phyloP scores from a whole-genome alignment of 208 protist species.

The Crithidia sp. region DNA sequence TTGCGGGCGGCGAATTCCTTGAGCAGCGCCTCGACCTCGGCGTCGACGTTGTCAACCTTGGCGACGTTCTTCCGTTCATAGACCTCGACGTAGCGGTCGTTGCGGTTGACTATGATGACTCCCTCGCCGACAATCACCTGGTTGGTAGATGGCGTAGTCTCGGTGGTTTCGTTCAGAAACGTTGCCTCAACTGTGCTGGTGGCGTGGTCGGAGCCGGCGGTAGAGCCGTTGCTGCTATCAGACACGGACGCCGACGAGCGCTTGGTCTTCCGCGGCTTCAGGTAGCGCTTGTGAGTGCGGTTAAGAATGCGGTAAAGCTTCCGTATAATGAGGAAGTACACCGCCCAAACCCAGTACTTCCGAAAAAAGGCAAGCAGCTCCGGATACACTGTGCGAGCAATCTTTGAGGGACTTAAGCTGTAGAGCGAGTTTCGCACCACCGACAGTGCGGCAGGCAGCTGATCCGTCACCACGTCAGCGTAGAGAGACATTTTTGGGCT shows the following conservation, averaged over 20 bases:
- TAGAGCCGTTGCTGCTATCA: conserved; percentile 25
- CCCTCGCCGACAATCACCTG: conserved; percentile 56
- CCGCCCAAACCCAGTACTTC: conserved; percentile 39
- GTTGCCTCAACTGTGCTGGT: conserved; percentile 9
- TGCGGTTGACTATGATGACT: conserved; percentile 65
- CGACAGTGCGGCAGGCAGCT: conserved; percentile 33
- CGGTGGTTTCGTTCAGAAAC: conserved; percentile 16
- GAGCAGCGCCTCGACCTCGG: conserved; percentile 43
- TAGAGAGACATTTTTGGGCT: conserved; percentile 30
- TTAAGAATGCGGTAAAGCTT: conserved; percentile 42
- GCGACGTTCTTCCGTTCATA: conserved; percentile 58
- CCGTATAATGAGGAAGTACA: conserved; percentile 47
- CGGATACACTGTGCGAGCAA: conserved; percentile 21
- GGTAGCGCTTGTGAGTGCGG: conserved; percentile 18
- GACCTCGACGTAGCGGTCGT: conserved; percentile 63
- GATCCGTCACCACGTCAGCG: conserved; percentile 39
- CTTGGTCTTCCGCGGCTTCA: conserved; percentile 17
- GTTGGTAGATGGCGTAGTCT: conserved; percentile 21
- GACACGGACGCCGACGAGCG: conserved; percentile 22
- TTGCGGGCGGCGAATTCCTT: conserved; percentile 39
- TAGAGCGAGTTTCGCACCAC: conserved; percentile 19
- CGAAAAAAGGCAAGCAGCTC: conserved; percentile 29
- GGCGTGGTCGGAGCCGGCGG: conserved; percentile 4
- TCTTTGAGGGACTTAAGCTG: conserved; percentile 19
- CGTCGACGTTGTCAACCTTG: conserved; percentile 40